phyloP scores from a whole-genome alignment of 495 filamentous ascomycete genomes.

The Talaromyces adpressus region DNA sequence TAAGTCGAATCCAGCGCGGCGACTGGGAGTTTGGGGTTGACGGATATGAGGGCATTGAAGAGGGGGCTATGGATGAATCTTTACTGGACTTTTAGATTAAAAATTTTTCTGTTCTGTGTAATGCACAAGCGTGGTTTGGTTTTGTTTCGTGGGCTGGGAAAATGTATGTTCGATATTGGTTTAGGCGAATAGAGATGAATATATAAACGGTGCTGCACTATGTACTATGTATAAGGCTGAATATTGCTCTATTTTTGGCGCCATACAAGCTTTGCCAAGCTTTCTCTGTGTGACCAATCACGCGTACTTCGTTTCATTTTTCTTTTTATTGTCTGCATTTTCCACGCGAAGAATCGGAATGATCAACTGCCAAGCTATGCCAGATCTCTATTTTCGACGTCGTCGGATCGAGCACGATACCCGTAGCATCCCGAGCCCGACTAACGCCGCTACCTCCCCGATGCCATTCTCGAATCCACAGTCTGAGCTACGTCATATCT shows the following conservation, averaged over 20 bases:
- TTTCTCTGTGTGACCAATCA: not conserved
- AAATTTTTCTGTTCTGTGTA: not conserved
- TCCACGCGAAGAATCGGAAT: not conserved
- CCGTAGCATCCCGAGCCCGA: no score
- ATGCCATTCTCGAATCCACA: not conserved
- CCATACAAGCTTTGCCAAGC: not conserved
- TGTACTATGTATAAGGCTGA: not conserved
- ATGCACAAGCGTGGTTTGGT: not conserved
- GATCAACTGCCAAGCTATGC: no score
- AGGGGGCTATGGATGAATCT: not conserved
- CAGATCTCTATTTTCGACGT: no score
- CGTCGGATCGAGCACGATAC: not conserved
- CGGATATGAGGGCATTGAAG: constrained; percentile 25
- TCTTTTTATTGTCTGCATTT: not conserved
- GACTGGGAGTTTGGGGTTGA: constrained; percentile 52
- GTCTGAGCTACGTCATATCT: not conserved
- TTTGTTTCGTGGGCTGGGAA: not conserved
- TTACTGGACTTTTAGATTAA: constrained; percentile 1
- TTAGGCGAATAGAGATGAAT: not conserved
- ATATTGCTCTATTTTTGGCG: not conserved
- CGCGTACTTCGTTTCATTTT: not conserved
- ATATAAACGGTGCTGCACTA: no score
- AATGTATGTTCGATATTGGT: not conserved
- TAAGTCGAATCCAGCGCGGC: constrained; percentile 52
- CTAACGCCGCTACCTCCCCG: not conserved